Percentiles rank a stretch among this genome's conserved stretches.
Evolutionary conservation across 768 basidiomycete genomes (phyloP).

Genomic region (Leucosporidium scottii): DNA sequence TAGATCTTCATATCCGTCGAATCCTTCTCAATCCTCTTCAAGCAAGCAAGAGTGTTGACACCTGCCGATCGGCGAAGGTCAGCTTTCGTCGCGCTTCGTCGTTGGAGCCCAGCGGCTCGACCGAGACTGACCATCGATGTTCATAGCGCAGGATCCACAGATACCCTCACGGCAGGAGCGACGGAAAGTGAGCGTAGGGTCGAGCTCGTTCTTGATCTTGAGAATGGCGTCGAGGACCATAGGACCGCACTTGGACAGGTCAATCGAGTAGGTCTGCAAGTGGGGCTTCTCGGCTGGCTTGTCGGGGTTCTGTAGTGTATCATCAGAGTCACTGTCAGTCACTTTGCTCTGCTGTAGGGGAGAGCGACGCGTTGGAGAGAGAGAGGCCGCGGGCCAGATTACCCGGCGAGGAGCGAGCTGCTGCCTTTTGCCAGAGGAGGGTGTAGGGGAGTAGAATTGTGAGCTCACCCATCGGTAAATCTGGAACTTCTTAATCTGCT

Average conservation of each 20-base stretch:
- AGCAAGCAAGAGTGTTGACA: conserved; percentile 87
- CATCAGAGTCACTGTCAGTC: not conserved
- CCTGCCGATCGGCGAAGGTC: conserved; percentile 2
- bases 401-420: conserved; percentile 11
- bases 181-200: conserved; percentile 94
- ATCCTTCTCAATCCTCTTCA: conserved; percentile 86
- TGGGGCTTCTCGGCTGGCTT: conserved; percentile 83
- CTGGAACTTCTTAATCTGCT: conserved; percentile 80
- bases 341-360: not conserved
- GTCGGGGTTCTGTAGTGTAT: conserved; percentile 71
- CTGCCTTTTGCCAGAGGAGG: not conserved
- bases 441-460: not conserved
- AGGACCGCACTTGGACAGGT: conserved; percentile 88
- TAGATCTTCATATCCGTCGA: conserved; percentile 81
- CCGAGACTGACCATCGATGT: conserved; percentile 75
- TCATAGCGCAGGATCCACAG: conserved; percentile 98
- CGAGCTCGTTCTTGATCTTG: conserved; percentile 98
- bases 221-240: conserved; percentile 94
- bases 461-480: conserved; percentile 92
- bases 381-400: conserved; percentile 4
- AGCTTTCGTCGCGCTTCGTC: not conserved
- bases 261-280: conserved; percentile 82
- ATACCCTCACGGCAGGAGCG: conserved; percentile 90
- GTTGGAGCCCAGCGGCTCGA: no score
- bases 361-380: not conserved